Percentiles rank a stretch among this genome's conserved stretches.
These are phyloP conservation scores for Auricularia heimuer DNA, from an alignment of 768 basidiomycete genomes.

Conservation along the genomic window DNA sequence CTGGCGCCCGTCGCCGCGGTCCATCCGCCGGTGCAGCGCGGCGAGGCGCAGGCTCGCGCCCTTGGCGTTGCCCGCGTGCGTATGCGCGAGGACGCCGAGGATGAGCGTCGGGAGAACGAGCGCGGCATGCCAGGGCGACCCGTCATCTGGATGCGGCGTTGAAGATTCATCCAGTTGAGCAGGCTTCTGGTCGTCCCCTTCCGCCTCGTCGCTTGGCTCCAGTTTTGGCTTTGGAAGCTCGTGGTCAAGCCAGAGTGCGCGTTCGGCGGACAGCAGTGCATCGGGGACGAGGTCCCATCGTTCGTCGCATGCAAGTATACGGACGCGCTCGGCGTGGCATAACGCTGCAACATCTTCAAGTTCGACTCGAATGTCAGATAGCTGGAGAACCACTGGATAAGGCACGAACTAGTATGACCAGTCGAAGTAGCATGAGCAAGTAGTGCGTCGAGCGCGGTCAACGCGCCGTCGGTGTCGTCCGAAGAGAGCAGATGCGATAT, in stretches of 20 bases:
- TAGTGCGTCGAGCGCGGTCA: not conserved
- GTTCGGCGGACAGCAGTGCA: slow-evolving; percentile 42
- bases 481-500: not conserved
- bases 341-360: not conserved
- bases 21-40: slow-evolving; percentile 57
- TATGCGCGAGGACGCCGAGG: slow-evolving; percentile 50
- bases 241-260: slow-evolving; percentile 30
- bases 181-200: not conserved
- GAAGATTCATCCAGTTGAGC: not conserved
- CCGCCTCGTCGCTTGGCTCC: slow-evolving; percentile 7
- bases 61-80: slow-evolving; percentile 43
- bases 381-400: too few relatives aligned
- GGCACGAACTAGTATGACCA: not conserved
- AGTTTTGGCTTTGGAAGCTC: slow-evolving; percentile 2
- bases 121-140: slow-evolving; percentile 11
- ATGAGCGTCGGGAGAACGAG: slow-evolving; percentile 54
- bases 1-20: slow-evolving; percentile 32
- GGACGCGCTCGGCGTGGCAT: slow-evolving; percentile 41
- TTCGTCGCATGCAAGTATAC: slow-evolving; percentile 43
- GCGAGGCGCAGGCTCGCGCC: slow-evolving; percentile 42
- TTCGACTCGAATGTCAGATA: too few relatives aligned
- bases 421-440: not conserved
- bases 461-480: not conserved
- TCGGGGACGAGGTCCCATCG: slow-evolving; percentile 43
- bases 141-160: not conserved